These are phyloP conservation scores for Dactylellina sp. DNA, from an alignment of 2,329 filamentous ascomycete species.

Conservation along the genomic window DNA sequence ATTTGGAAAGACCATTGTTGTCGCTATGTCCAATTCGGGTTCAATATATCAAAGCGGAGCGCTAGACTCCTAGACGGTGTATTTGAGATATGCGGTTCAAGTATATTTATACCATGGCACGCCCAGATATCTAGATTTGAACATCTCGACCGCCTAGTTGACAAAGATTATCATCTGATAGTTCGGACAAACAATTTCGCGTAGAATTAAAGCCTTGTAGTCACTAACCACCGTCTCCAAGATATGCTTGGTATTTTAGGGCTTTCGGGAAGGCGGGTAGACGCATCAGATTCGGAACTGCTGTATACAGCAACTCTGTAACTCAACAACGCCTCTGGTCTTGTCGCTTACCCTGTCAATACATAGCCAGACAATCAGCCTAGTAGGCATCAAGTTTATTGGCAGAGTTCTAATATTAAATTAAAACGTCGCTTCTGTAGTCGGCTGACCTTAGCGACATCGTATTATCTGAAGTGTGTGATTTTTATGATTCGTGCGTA, in stretches of 20 bases:
- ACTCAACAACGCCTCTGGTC: not conserved
- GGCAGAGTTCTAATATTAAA: not conserved
- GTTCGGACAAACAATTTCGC: not conserved
- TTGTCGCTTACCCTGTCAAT: not conserved
- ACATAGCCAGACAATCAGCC: not conserved
- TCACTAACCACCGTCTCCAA: not conserved
- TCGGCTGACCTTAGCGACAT: not conserved
- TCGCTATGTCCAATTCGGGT: no score
- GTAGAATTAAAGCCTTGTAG: no score
- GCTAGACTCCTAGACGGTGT: no score
- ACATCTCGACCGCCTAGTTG: not conserved
- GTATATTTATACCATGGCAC: not conserved
- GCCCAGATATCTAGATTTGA: not conserved
- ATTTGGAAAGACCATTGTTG: no score
- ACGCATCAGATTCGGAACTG: not conserved
- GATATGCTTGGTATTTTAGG: conserved; percentile 2
- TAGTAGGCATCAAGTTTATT: conserved; percentile 1
- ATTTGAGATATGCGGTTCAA: not conserved
- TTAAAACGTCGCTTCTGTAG: not conserved
- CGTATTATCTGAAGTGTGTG: no score
- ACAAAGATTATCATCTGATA: conserved; percentile 1
- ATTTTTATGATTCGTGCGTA: no score
- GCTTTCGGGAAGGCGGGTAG: conserved; percentile 1
- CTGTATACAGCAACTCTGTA: conserved; percentile 4
- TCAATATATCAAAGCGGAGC: no score